phyloP scores from a whole-genome alignment of 805 yeast genomes.

The Cyberlindnera euphorbiae region DNA sequence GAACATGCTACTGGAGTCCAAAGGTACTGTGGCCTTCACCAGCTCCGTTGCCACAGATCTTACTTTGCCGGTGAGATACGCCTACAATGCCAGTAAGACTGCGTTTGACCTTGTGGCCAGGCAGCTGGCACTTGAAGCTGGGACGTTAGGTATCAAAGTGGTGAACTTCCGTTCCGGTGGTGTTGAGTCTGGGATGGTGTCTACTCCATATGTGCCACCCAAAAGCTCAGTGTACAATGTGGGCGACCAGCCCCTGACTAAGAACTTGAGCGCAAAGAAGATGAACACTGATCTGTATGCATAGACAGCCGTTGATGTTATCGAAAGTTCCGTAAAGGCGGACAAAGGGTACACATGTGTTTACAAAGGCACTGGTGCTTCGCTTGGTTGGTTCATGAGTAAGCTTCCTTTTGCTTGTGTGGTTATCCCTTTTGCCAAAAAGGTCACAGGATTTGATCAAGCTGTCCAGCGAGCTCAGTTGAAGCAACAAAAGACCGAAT shows the following conservation, averaged over 20 bases:
- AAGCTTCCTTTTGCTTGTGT: constrained; percentile 3
- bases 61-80: constrained; percentile 31
- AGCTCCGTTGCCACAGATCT: constrained; percentile 30
- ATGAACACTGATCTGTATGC: constrained; percentile 35
- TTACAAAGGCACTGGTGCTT: constrained; percentile 12
- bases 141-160: constrained; percentile 35
- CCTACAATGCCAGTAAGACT: constrained; percentile 35
- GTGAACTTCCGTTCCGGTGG: constrained; percentile 37
- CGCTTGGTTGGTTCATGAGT: constrained; percentile 9
- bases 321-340: constrained; percentile 11
- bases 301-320: constrained; percentile 32
- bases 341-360: constrained; percentile 5
- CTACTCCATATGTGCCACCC: constrained; percentile 6
- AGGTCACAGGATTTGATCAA: neutral
- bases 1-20: constrained; percentile 28
- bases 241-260: constrained; percentile 4
- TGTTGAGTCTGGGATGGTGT: constrained; percentile 32
- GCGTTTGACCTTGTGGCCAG: constrained; percentile 36
- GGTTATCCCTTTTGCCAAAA: constrained; percentile 3
- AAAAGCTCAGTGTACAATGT: constrained; percentile 14
- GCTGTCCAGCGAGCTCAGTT: too few species aligned
- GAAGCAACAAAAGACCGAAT: too few species aligned
- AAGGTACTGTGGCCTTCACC: constrained; percentile 36
- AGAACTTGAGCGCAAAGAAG: neutral
- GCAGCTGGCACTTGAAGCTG: constrained; percentile 32